Base-by-base conservation (phyloP, 768 basidiomycete genomes). In the Leccinum ochraceum region DNA sequence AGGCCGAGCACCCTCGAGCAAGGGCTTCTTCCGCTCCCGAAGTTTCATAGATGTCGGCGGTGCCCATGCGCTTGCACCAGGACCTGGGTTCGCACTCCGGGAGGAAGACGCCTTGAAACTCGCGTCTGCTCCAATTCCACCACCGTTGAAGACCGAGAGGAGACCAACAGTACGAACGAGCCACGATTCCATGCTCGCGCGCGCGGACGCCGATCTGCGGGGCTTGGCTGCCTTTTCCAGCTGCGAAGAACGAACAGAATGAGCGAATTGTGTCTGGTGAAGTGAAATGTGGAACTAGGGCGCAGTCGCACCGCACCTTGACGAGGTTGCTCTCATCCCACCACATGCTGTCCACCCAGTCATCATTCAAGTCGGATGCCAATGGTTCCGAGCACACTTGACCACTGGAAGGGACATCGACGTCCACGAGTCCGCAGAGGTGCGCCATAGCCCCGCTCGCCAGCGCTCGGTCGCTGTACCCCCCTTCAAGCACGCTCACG, bases 401-500 rank as follows among this genome's bases (percentile, higher is more conserved):
- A 4, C 42, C 42, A 44, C n/a, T 44, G n/a, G n/a, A 4, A 11
- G 9, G 10, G 42, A 20, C n/a, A 1, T n/a, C 42, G n/a, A 44
- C 10, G 20, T 64, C 70, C 1, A 78, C 79, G 22, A 98, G 75
- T 4, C 95, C 95, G 7, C 78, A 76, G 2, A 96, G 72, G 70
- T 94, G 90, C 0, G 94, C 90, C 83, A 94, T 85, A 0, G 88
- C 82, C 0, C 90, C 96, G 63, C 90, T 94, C 6, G 79, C 86
- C 57, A 98, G 78, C 0, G 96, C 95, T 6, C 89, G 82, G 71
- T 98, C 94, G 66, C 92, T 92, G 69, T 98, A 98, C 1, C 95
- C 96, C 1, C 96, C 96, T 76, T 99, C 96, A 1, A 99, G 84
- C 0, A 98, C 91, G 66, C 92, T 94, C 42, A 98, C 80, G 6